Evolutionary conservation across 441 rosid species (phyloP), one percentile per base, ranked within the genome.

Genomic region (Gossypium laxum): DNA sequence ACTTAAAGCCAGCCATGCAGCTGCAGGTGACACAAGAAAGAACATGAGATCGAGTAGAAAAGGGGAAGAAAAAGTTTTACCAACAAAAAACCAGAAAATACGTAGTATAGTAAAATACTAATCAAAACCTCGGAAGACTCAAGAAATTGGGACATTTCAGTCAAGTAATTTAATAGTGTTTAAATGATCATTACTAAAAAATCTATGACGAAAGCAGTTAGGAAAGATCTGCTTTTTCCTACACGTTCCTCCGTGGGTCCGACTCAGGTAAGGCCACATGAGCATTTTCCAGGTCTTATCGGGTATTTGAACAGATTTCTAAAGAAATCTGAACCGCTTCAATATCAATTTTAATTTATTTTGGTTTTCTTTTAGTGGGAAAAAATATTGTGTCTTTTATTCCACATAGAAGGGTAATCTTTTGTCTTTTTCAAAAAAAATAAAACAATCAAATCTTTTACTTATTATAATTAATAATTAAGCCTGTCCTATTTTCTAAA

Each of bases 1-100:
- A 78, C 84, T 79, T 62, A 80, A 76, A 83, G 83, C 64, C 82
- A 78, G 86, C 91, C 95, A 91, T 91, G 97, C 93, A 85, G 79
- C 78, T 63, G 63, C 87, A 85, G 74, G 78, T 69, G 67, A 76
- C 76, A 76, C 79, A 76, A 51, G 38, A 74, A 64, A 69, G 75
- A 72, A 69, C 50, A 67, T 54, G 69, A 75, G 72, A 74, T 28
- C 58, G 18, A 55, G 51, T 55, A 66, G 45, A 52, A 64, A 62
- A 58, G 56, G 22, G 64, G 21, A 30, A 60, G 68, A 30, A 32
- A 54, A 12, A 10, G 4, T 24, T 67, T 68, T 10, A 45, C 71
- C 58, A 11, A 43, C 75, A 58, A 47, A 45, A 50, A 70, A 51
- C 19, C 1, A 14, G 38, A 48, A 28, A 15, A 65, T 0, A 59